phyloP scores from a whole-genome alignment of 345 rosid species.

The Murraya koenigii region DNA sequence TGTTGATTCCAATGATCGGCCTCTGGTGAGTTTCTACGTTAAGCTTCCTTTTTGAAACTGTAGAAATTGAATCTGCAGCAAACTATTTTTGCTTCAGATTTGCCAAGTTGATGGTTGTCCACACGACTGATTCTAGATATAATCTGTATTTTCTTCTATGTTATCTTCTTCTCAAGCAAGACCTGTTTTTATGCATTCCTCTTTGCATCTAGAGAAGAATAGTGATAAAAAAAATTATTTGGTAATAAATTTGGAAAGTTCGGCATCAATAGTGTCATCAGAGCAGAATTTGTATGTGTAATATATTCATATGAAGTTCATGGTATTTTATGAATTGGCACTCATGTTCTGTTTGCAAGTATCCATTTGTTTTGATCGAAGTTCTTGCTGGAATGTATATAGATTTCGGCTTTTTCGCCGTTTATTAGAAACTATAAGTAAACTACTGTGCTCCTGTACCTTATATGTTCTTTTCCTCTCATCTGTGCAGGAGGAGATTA shows the following conservation, averaged over 20 bases:
- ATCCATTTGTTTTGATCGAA: not conserved
- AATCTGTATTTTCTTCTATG: not conserved
- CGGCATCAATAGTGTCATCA: not conserved
- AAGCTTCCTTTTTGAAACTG: not conserved
- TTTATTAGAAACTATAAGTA: not conserved
- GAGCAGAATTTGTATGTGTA: not conserved
- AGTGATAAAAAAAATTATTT: not conserved
- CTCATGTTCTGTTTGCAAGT: not conserved
- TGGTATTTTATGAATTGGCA: not conserved
- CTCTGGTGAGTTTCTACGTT: conserved; percentile 55
- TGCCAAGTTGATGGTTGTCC: not conserved
- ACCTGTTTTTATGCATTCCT: not conserved
- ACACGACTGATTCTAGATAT: not conserved
- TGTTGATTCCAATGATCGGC: conserved; percentile 76
- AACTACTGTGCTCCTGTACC: not conserved
- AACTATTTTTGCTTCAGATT: not conserved
- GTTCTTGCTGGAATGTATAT: conserved; percentile 2
- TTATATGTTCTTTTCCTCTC: conserved; percentile 8
- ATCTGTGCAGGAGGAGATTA: conserved; percentile 76
- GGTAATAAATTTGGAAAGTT: not conserved
- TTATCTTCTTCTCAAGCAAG: not conserved
- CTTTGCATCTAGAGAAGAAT: not conserved
- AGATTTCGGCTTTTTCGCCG: not conserved
- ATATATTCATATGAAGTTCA: not conserved
- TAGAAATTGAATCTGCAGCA: not conserved